phyloP scores from a whole-genome alignment of 2,329 filamentous ascomycete genomes.

The Clonostachys rosea region DNA sequence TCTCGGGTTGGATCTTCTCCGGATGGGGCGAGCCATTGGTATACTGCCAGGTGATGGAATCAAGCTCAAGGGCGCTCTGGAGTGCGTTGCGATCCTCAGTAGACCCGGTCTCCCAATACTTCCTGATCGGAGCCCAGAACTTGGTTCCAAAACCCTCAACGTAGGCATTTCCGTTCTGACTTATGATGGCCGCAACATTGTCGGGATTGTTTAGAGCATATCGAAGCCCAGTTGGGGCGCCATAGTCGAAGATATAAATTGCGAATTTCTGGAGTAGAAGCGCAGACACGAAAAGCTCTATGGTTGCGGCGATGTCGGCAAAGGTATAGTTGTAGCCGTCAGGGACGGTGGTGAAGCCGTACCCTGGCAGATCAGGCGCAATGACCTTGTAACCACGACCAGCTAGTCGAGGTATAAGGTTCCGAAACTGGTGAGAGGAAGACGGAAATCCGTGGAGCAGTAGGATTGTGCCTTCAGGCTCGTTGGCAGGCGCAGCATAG shows the following conservation, averaged over 20 bases:
- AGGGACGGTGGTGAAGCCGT: conserved; percentile 49
- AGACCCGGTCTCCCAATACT: conserved; percentile 35
- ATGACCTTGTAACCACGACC: conserved; percentile 20
- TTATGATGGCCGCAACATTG: too few relatives aligned
- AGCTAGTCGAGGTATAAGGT: too few relatives aligned
- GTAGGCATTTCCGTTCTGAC: conserved; percentile 59
- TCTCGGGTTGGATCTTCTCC: conserved; percentile 31
- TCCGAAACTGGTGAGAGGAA: too few relatives aligned
- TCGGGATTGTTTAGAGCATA: too few relatives aligned
- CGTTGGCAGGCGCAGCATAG: too few relatives aligned
- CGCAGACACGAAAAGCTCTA: conserved; percentile 41
- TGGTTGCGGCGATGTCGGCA: conserved; percentile 38
- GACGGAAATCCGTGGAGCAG: too few relatives aligned
- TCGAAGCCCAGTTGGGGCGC: too few relatives aligned
- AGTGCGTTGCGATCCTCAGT: conserved; percentile 28
- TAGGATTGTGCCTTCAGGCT: too few relatives aligned
- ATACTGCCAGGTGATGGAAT: conserved; percentile 39
- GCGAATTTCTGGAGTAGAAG: conserved; percentile 42
- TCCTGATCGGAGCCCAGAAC: conserved; percentile 43
- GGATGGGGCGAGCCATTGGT: conserved; percentile 26
- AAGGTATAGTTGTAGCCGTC: conserved; percentile 48
- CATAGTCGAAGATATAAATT: too few relatives aligned
- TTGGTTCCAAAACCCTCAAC: conserved; percentile 42
- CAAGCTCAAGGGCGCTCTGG: conserved; percentile 21
- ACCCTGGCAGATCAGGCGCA: conserved; percentile 56